Evolutionary conservation across 2,329 filamentous ascomycete genomes (phyloP).

Genomic region (Diplodia seriata): DNA sequence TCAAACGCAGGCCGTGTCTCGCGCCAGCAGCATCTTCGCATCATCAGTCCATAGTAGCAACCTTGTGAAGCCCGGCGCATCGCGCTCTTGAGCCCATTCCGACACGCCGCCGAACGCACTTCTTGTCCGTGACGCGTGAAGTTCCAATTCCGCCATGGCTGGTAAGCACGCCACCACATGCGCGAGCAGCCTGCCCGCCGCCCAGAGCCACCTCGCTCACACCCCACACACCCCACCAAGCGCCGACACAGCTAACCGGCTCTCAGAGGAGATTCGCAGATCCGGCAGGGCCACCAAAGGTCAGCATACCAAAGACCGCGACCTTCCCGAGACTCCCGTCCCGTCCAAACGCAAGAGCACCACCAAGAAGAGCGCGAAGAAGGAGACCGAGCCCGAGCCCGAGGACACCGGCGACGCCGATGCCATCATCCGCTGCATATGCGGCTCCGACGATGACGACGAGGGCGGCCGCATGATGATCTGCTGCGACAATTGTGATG

Average conservation of each 20-base stretch:
- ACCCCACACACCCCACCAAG: conserved; percentile 30
- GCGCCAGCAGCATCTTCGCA: conserved; percentile 30
- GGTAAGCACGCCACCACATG: conserved; percentile 60
- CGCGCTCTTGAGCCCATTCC: conserved; percentile 31
- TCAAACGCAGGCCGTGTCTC: conserved; percentile 14
- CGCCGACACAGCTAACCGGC: conserved; percentile 39
- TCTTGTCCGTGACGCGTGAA: conserved; percentile 31
- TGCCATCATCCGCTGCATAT: conserved; percentile 90
- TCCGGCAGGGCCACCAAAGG: conserved; percentile 97
- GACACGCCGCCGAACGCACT: conserved; percentile 18
- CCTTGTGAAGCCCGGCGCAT: conserved; percentile 41
- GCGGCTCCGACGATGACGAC: conserved; percentile 84
- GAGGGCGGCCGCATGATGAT: conserved; percentile 93
- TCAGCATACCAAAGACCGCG: conserved; percentile 88
- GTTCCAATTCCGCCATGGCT: conserved; percentile 56
- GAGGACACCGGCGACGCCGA: conserved; percentile 64
- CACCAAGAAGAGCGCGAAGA: conserved; percentile 54
- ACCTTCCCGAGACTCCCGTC: conserved; percentile 53
- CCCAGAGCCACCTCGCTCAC: conserved; percentile 32
- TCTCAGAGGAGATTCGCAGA: conserved; percentile 78
- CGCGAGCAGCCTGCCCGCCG: conserved; percentile 30
- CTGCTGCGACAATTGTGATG: conserved; percentile 88
- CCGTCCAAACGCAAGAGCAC: conserved; percentile 56
- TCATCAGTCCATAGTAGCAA: conserved; percentile 33
- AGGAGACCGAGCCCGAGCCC: conserved; percentile 57